Evolutionary conservation across 2,329 filamentous ascomycete genomes (phyloP), one percentile per base, ranked within the genome.

Genomic region (Cladosporium sp.): DNA sequence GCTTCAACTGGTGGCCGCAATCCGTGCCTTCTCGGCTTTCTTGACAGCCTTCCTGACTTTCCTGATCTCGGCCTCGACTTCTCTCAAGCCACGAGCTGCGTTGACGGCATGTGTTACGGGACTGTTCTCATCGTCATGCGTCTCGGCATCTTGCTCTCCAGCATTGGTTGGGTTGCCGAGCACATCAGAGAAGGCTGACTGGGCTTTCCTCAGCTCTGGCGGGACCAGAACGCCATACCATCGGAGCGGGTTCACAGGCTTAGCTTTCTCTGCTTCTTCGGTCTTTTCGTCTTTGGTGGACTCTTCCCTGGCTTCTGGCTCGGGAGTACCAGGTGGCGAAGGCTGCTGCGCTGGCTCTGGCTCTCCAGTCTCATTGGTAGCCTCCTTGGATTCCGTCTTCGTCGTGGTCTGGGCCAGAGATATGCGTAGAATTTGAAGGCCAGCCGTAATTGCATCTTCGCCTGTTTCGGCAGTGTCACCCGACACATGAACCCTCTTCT

Each of bases 21-120:
- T 25, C 25, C 18, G 58, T 28, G 26, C 59, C 57, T 66, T 72
- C 60, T 77, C 75, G 2, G 70, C 69, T 69, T 79, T 82, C 68
- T 77, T 77, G 5, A 83, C 73, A 25, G 76, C 74, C 71, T 85
- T 86, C 69, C 82, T 77, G 58, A 79, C 63, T 65, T 89, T 80
- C 43, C 89, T 82, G 63, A 94, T 87, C 69, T 90, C 85, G 60
- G 89, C 86, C 79, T 93, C 90, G 5, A 91, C 74, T n/a, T 78
- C 78, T 16, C 82, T 80, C 84, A 94, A 87, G 71, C 87, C 83
- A 30, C 81, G 81, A 39, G 83, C 81, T n/a, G 91, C 76, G 1
- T 82, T 83, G 7, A 83, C 83, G 10, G 92, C 78, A 46, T 78
- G 77, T 1, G 87, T 84, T 2, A 93, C 76, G 3, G 89, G 75